Percentiles rank a stretch among this genome's conserved stretches.
These are phyloP conservation scores for Baorangia bicolor DNA, from an alignment of 768 basidiomycete genomes.

Conservation along the genomic window DNA sequence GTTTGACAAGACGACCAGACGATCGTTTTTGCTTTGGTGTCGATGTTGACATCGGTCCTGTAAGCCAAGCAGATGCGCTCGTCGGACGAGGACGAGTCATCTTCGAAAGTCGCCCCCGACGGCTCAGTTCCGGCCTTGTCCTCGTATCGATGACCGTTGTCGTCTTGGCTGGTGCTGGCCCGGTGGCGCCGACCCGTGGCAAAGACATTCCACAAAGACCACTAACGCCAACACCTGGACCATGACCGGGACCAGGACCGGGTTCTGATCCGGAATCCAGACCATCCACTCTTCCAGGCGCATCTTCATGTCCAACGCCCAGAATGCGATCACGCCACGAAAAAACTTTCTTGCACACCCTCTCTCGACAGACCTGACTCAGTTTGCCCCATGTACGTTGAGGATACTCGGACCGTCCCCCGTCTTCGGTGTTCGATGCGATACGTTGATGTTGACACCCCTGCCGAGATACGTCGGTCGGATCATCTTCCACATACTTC, in stretches of 20 bases:
- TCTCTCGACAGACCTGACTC: constrained; percentile 1
- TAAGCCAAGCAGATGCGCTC: background rate
- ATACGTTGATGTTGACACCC: background rate
- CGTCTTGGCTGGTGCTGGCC: background rate
- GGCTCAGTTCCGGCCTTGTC: background rate
- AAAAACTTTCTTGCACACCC: constrained; percentile 5
- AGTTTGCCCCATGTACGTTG: background rate
- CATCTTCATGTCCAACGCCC: background rate
- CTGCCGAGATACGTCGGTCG: constrained; percentile 11
- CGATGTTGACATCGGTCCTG: constrained; percentile 1
- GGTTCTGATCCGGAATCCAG: background rate
- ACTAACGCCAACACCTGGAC: background rate
- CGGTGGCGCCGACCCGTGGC: constrained; percentile 18
- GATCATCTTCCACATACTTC: constrained; percentile 11
- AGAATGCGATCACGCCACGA: constrained; percentile 11
- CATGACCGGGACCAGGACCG: background rate
- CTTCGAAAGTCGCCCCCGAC: background rate
- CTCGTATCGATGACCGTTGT: background rate
- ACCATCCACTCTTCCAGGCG: background rate
- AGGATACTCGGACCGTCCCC: background rate
- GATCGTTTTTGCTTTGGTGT: background rate
- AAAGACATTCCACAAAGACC: background rate
- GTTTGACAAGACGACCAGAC: constrained; percentile 9
- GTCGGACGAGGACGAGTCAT: background rate
- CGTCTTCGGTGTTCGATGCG: background rate